Evolutionary conservation across 2,329 filamentous ascomycete genomes (phyloP).

Genomic region (Cladophialophora exuberans): DNA sequence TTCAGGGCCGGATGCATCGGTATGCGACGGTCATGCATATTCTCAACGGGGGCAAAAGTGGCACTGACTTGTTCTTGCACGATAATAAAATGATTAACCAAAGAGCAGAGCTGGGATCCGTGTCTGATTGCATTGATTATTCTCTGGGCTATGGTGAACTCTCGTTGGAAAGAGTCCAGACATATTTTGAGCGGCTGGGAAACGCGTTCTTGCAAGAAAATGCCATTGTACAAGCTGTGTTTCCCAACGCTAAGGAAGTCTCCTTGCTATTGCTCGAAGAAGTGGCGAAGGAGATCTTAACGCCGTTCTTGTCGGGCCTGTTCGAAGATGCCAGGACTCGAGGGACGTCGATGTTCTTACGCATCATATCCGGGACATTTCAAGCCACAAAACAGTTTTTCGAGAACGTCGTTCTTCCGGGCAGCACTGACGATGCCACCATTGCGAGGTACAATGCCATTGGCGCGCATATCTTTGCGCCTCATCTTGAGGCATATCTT

Average conservation of each 20-base stretch:
- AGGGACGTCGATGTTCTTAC: constrained; percentile 76
- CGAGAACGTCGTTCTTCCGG: constrained; percentile 68
- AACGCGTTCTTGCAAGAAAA: constrained; percentile 81
- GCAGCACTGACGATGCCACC: constrained; percentile 61
- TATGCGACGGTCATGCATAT: constrained; percentile 84
- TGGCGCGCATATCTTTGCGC: constrained; percentile 77
- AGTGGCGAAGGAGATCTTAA: constrained; percentile 77
- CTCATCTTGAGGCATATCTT: constrained; percentile 90
- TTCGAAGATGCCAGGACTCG: constrained; percentile 84
- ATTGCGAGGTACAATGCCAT: constrained; percentile 68
- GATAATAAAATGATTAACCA: constrained; percentile 84
- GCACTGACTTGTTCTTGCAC: constrained; percentile 82
- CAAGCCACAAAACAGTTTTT: constrained; percentile 82
- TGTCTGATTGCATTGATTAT: constrained; percentile 79
- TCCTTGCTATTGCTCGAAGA: constrained; percentile 80
- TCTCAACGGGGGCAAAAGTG: constrained; percentile 78
- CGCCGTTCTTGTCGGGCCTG: constrained; percentile 81
- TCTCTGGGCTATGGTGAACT: constrained; percentile 63
- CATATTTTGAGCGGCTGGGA: constrained; percentile 77
- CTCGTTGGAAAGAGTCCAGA: constrained; percentile 75
- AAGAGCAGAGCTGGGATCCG: constrained; percentile 69
- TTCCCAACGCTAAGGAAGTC: constrained; percentile 70
- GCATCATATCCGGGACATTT: constrained; percentile 83
- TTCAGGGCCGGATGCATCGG: constrained; percentile 83
- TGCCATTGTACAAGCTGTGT: constrained; percentile 77